Percentiles rank a stretch among this genome's conserved stretches.
Conservation (phyloP, 192 early-diverging fungal species). For the Coemansia sp. region DNA sequence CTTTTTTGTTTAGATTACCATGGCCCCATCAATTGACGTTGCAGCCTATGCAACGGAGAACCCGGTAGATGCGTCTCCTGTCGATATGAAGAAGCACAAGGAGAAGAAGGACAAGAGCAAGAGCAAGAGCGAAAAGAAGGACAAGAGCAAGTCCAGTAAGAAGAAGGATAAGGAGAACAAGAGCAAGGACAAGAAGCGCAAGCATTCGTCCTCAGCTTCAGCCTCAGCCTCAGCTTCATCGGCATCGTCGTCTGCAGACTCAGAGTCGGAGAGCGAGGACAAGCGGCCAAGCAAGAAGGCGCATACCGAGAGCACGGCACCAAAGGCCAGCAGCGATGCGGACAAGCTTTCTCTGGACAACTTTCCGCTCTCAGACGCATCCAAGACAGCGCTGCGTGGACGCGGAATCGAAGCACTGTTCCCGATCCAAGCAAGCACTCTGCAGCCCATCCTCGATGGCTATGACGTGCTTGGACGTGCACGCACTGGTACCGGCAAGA, state of each 20-base stretch:
- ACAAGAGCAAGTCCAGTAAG: constrained; percentile 57
- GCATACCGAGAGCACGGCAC: constrained; percentile 36
- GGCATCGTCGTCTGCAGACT: constrained; percentile 30
- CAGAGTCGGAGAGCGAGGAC: constrained; percentile 19
- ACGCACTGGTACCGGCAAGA: constrained; percentile 98
- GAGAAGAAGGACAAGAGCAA: constrained; percentile 42
- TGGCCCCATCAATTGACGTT: constrained; percentile 41
- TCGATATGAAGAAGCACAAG: constrained; percentile 35
- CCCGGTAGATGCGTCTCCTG: not conserved
- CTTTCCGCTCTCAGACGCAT: constrained; percentile 67
- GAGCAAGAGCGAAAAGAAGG: constrained; percentile 43
- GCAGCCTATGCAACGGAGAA: constrained; percentile 14
- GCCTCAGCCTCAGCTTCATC: constrained; percentile 43
- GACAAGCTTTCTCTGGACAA: constrained; percentile 60
- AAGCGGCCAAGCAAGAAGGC: constrained; percentile 57
- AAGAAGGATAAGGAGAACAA: constrained; percentile 37
- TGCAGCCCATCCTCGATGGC: constrained; percentile 64
- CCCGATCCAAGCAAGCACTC: constrained; percentile 91
- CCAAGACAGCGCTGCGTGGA: constrained; percentile 65
- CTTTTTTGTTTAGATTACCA: not conserved
- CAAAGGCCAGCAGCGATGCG: constrained; percentile 20
- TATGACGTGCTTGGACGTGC: constrained; percentile 90
- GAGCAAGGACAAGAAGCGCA: constrained; percentile 50
- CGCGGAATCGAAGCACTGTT: constrained; percentile 84
- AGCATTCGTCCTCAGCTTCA: constrained; percentile 31